These are phyloP conservation scores for Plenodomus lindquistii DNA, from an alignment of 2,329 filamentous ascomycete genomes.

Conservation along the genomic window DNA sequence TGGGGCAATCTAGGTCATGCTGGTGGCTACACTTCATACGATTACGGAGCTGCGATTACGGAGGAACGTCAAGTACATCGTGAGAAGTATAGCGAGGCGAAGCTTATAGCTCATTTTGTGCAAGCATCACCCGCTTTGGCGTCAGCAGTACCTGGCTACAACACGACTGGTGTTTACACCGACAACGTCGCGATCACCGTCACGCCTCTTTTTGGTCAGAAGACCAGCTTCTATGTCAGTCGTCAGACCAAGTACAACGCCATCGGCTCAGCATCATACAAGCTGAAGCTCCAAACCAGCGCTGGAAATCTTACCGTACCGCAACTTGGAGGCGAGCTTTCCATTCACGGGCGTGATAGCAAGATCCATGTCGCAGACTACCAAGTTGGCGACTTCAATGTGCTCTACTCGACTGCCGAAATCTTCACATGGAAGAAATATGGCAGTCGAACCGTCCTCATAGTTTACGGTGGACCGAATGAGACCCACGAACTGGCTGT, in stretches of 20 bases:
- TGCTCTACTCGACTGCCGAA: slow-evolving; percentile 70
- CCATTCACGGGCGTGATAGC: slow-evolving; percentile 64
- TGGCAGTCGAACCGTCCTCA: slow-evolving; percentile 57
- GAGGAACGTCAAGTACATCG: slow-evolving; percentile 69
- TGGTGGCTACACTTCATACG: slow-evolving; percentile 58
- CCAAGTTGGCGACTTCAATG: slow-evolving; percentile 57
- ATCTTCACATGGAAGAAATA: slow-evolving; percentile 68
- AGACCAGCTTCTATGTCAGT: slow-evolving; percentile 64
- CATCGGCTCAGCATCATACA: slow-evolving; percentile 60
- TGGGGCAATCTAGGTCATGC: slow-evolving; percentile 77
- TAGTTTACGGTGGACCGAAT: slow-evolving; percentile 64
- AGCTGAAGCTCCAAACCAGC: slow-evolving; percentile 61
- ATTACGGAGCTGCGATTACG: slow-evolving; percentile 64
- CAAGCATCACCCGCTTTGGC: slow-evolving; percentile 71
- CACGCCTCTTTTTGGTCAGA: slow-evolving; percentile 61
- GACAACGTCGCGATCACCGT: slow-evolving; percentile 54
- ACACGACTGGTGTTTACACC: slow-evolving; percentile 22
- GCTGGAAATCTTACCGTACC: slow-evolving; percentile 59
- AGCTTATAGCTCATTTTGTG: slow-evolving; percentile 73
- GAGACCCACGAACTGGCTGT: slow-evolving; percentile 66
- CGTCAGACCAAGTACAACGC: slow-evolving; percentile 67
- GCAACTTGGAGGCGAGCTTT: slow-evolving; percentile 58
- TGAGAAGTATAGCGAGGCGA: slow-evolving; percentile 78
- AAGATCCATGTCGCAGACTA: slow-evolving; percentile 70
- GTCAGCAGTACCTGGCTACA: slow-evolving; percentile 44